A percentile compares a stretch with the other conserved stretches of the same genome.
Conservation (phyloP, 768 basidiomycete species). For the Podaxis sp. region DNA sequence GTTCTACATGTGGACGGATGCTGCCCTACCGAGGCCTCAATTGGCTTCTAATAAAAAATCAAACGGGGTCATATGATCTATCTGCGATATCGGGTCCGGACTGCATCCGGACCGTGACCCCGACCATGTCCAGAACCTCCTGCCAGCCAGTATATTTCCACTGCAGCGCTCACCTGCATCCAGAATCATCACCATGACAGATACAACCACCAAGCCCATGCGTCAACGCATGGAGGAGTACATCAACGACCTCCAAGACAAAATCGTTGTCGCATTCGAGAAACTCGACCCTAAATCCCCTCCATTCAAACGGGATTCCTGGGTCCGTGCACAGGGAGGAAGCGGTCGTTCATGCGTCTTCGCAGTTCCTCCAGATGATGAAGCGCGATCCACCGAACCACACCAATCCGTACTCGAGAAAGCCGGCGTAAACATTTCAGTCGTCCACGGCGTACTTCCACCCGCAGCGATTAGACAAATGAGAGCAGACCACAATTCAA, state of each 20-base stretch:
- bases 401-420: constrained; percentile 75
- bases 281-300: constrained; percentile 69
- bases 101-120: not conserved
- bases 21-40: too few species aligned
- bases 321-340: constrained; percentile 73
- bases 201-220: constrained; percentile 45
- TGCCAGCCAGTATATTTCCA: not conserved
- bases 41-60: too few species aligned
- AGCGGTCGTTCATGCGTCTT: constrained; percentile 85
- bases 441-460: constrained; percentile 86
- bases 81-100: too few species aligned
- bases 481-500: constrained; percentile 84
- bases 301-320: constrained; percentile 78
- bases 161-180: too few species aligned
- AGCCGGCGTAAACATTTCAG: constrained; percentile 91
- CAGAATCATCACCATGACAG: constrained; percentile 16
- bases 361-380: constrained; percentile 42
- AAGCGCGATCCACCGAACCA: constrained; percentile 15
- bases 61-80: too few species aligned
- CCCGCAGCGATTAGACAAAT: constrained; percentile 92
- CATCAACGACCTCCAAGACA: constrained; percentile 71
- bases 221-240: constrained; percentile 76
- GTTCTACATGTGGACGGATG: too few species aligned
- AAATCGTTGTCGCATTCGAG: constrained; percentile 78
- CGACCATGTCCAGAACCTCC: not conserved